Percentiles rank a stretch among this genome's conserved stretches.
Conservation (phyloP, 202 grass and related monocot species). For the Miscanthus sacchariflorus region DNA sequence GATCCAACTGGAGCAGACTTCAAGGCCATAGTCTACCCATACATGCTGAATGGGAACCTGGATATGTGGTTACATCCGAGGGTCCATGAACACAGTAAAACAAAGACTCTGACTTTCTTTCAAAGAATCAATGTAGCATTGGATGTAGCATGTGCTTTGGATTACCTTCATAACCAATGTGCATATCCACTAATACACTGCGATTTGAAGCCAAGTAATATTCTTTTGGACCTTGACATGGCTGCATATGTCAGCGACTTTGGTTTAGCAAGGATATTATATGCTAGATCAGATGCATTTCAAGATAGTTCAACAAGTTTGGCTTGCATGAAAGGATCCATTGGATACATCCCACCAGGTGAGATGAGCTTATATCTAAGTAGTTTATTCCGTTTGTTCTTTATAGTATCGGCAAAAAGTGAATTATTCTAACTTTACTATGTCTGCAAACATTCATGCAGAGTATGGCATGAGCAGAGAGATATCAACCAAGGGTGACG, state of each 20-base stretch:
- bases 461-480: constrained; percentile 55
- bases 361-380: constrained; percentile 17
- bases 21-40: constrained; percentile 51
- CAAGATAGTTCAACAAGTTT: constrained; percentile 48
- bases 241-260: constrained; percentile 52
- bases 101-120: constrained; percentile 19
- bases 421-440: neutral
- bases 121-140: constrained; percentile 59
- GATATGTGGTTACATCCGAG: constrained; percentile 52
- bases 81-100: neutral
- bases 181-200: constrained; percentile 54
- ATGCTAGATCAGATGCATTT: neutral
- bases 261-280: constrained; percentile 51
- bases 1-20: constrained; percentile 52
- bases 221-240: constrained; percentile 66
- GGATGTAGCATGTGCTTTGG: constrained; percentile 54
- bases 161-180: constrained; percentile 73
- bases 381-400: neutral
- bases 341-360: constrained; percentile 85
- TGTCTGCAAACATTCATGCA: constrained; percentile 43
- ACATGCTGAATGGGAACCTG: constrained; percentile 58
- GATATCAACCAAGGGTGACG: constrained; percentile 63
- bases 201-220: constrained; percentile 74
- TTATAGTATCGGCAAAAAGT: neutral
- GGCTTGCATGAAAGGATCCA: constrained; percentile 61